These are phyloP conservation scores for Colletotrichum noveboracense DNA, from an alignment of 2,329 filamentous ascomycete species.

Conservation along the genomic window DNA sequence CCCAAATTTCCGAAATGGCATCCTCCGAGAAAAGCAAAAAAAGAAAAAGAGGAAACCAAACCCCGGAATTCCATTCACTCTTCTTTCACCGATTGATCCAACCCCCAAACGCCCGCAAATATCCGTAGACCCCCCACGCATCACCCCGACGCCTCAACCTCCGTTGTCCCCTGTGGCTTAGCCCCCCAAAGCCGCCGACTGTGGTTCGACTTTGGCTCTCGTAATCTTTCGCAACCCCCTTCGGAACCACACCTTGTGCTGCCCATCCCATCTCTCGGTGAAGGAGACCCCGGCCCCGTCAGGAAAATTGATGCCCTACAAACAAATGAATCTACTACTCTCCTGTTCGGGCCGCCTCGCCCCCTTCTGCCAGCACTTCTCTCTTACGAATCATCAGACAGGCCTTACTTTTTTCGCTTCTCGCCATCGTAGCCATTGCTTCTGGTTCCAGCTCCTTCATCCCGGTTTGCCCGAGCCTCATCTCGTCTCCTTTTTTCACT, in stretches of 20 bases:
- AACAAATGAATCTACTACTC: not conserved
- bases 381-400: not conserved
- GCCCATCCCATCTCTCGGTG: not conserved
- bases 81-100: not conserved
- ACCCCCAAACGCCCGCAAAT: not conserved
- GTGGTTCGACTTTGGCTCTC: conserved; percentile 14
- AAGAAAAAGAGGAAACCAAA: not conserved
- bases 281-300: not conserved
- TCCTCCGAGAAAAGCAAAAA: not conserved
- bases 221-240: not conserved
- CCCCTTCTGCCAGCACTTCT: not conserved
- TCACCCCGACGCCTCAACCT: not conserved
- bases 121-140: not conserved
- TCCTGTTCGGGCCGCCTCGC: not conserved
- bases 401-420: not conserved
- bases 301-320: not conserved
- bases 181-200: not conserved
- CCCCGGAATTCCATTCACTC: not conserved
- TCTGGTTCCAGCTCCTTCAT: not conserved
- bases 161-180: not conserved
- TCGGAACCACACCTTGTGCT: not conserved
- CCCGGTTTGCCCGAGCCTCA: not conserved
- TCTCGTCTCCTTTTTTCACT: not conserved
- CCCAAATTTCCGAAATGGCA: not conserved
- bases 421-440: not conserved